These are phyloP conservation scores for Cajanus cajan DNA, from an alignment of 306 rosid genomes.

Conservation along the genomic window DNA sequence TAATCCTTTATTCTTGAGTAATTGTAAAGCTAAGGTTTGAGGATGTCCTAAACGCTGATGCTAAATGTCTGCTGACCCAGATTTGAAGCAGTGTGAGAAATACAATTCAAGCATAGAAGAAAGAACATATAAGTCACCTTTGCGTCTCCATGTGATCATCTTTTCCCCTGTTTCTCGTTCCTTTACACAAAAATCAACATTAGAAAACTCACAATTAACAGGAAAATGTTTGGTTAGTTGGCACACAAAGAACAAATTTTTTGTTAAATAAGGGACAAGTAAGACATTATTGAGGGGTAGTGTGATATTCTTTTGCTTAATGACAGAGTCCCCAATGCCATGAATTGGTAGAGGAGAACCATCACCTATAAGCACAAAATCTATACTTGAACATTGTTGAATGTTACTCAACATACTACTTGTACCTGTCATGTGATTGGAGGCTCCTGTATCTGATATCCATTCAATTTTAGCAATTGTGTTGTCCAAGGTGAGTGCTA, in stretches of 20 bases:
- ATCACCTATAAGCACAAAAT: too few relatives aligned
- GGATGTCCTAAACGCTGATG: neutral
- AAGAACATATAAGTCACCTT: neutral
- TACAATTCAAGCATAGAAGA: neutral
- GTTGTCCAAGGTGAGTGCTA: too few relatives aligned
- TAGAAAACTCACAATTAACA: neutral
- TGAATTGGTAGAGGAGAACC: too few relatives aligned
- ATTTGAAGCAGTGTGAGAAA: neutral
- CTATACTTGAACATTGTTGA: too few relatives aligned
- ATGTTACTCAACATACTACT: too few relatives aligned
- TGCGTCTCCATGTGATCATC: neutral
- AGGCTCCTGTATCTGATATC: too few relatives aligned
- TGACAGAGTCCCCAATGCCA: neutral
- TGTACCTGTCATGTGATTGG: too few relatives aligned
- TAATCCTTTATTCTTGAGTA: neutral
- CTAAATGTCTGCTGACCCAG: neutral
- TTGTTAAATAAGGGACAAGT: neutral
- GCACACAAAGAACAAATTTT: neutral
- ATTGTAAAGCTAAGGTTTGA: too few relatives aligned
- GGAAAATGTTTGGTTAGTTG: neutral
- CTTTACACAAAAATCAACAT: neutral
- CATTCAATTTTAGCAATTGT: too few relatives aligned
- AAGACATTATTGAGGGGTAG: neutral
- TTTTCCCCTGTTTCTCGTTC: neutral
- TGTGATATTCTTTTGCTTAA: neutral